Evolutionary conservation across 2,329 filamentous ascomycete genomes (phyloP).

Genomic region (Rutstroemia sp.): DNA sequence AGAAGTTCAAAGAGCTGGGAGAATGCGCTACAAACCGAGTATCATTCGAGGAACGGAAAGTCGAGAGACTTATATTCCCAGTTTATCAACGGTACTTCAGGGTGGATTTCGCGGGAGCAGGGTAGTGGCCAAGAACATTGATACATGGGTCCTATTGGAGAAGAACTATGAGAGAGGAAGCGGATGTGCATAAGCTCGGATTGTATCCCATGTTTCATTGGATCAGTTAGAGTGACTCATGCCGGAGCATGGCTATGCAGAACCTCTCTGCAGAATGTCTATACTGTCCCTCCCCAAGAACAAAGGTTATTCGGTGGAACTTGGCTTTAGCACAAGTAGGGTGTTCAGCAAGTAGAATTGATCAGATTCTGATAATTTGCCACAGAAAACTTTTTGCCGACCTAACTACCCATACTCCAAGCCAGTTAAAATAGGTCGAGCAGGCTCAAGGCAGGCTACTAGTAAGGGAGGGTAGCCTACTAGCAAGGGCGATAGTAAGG

Average conservation of each 20-base stretch:
- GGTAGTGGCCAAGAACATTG: neutral
- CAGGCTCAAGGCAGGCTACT: too few relatives aligned
- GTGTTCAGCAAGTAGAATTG: too few relatives aligned
- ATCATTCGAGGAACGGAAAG: neutral
- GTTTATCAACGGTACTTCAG: neutral
- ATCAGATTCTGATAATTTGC: too few relatives aligned
- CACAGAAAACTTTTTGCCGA: too few relatives aligned
- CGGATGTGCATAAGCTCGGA: neutral
- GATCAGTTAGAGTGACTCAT: neutral
- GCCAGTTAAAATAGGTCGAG: too few relatives aligned
- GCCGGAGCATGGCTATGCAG: neutral
- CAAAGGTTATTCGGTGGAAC: too few relatives aligned
- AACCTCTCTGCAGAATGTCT: neutral
- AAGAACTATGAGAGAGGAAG: neutral
- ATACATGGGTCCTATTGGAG: neutral
- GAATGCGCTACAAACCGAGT: neutral
- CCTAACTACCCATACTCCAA: too few relatives aligned
- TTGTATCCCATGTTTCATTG: neutral
- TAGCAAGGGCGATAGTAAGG: too few relatives aligned
- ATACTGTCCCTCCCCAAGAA: too few relatives aligned
- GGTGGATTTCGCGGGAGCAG: neutral
- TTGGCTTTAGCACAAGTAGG: too few relatives aligned
- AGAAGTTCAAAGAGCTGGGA: neutral
- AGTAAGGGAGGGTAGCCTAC: too few relatives aligned
- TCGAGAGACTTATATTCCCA: neutral